Conservation (phyloP, 306 rosid species). For the Canavalia gladiata region DNA sequence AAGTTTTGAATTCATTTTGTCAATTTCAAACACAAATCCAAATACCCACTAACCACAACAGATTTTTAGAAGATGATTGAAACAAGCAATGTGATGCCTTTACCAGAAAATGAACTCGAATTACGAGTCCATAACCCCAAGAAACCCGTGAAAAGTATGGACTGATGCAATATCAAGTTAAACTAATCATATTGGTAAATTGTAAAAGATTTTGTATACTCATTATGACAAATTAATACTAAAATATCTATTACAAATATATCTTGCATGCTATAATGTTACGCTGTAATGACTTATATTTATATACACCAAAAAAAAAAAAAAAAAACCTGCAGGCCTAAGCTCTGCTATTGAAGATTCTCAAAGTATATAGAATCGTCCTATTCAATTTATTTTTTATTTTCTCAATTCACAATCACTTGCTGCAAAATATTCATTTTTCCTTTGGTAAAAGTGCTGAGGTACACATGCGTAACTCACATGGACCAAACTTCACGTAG, state of each 20-base stretch:
- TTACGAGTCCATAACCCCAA: not conserved
- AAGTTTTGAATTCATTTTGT: no score
- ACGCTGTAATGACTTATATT: conserved; percentile 32
- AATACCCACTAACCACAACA: not conserved
- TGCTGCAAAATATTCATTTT: conserved; percentile 28
- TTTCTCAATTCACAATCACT: conserved; percentile 35
- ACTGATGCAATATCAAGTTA: not conserved
- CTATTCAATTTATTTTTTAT: not conserved
- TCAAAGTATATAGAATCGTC: conserved; percentile 29
- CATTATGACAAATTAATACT: conserved; percentile 7
- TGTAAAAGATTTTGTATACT: conserved; percentile 25
- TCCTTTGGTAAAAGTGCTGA: conserved; percentile 31
- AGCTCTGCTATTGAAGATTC: conserved; percentile 37
- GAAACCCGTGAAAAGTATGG: not conserved
- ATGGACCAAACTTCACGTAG: conserved; percentile 91
- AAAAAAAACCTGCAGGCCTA: conserved; percentile 31
- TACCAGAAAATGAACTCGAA: not conserved
- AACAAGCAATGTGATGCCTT: not conserved
- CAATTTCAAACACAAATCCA: not conserved
- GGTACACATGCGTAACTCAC: conserved; percentile 50
- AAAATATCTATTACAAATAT: conserved; percentile 29
- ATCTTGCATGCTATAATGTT: conserved; percentile 13
- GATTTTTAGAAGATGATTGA: not conserved
- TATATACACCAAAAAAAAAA: conserved; percentile 45
- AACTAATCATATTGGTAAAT: conserved; percentile 10